phyloP scores from a whole-genome alignment of 306 rosid genomes.

The Inga laurina region DNA sequence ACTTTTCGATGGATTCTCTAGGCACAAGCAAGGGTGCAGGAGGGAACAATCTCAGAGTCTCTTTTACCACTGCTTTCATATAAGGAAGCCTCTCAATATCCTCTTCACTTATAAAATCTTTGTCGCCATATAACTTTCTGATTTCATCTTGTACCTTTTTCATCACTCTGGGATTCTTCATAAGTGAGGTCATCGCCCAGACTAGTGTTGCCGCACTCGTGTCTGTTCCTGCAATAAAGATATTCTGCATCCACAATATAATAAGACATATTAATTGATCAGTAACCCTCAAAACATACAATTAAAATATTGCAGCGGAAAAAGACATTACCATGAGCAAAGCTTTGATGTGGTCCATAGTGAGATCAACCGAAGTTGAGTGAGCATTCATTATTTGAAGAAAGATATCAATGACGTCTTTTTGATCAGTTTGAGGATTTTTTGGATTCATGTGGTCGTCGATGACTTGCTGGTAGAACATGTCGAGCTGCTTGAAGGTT shows the following conservation, averaged over 20 bases:
- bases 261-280: not conserved
- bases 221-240: constrained; percentile 45
- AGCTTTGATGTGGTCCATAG: constrained; percentile 39
- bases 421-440: not conserved
- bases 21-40: constrained; percentile 41
- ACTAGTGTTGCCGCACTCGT: constrained; percentile 15
- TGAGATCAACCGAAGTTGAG: constrained; percentile 35
- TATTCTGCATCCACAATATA: constrained; percentile 32
- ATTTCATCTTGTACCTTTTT: constrained; percentile 31
- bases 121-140: not conserved
- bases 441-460: constrained; percentile 30
- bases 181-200: constrained; percentile 41
- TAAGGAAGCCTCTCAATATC: constrained; percentile 40
- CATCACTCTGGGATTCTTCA: constrained; percentile 35
- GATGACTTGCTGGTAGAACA: constrained; percentile 48
- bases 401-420: constrained; percentile 35
- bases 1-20: constrained; percentile 33
- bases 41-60: constrained; percentile 37
- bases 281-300: not conserved
- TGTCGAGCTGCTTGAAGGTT: constrained; percentile 37
- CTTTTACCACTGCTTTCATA: constrained; percentile 38
- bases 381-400: constrained; percentile 13
- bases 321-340: constrained; percentile 33
- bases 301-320: not conserved
- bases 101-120: constrained; percentile 37